Conservation (phyloP, 2,329 filamentous ascomycete genomes). For the Apiospora sp. region DNA sequence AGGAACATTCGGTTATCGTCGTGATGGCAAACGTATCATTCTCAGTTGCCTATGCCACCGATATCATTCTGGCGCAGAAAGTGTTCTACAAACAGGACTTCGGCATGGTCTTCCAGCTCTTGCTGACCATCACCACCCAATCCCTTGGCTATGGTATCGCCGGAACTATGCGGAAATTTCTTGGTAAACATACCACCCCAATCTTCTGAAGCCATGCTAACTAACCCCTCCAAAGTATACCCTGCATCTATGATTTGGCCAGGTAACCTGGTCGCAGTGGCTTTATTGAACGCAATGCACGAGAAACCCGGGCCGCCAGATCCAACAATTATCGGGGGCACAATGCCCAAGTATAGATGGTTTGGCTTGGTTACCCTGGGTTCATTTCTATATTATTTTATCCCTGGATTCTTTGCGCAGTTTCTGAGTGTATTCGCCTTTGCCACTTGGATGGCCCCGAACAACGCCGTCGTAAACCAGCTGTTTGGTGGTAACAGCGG, state of each 20-base stretch:
- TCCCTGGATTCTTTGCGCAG: conserved; percentile 73
- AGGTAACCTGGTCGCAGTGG: conserved; percentile 69
- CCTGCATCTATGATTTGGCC: conserved; percentile 81
- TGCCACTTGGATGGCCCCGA: conserved; percentile 74
- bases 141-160: conserved; percentile 75
- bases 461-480: conserved; percentile 74
- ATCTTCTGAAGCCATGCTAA: background rate
- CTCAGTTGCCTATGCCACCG: conserved; percentile 74
- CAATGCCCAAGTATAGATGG: conserved; percentile 70
- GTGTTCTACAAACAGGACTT: conserved; percentile 77
- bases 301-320: conserved; percentile 61
- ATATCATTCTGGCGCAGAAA: conserved; percentile 75
- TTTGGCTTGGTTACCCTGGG: conserved; percentile 65
- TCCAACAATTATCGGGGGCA: conserved; percentile 66
- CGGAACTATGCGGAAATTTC: conserved; percentile 70
- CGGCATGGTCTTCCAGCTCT: conserved; percentile 70
- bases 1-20: conserved; percentile 73
- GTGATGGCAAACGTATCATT: conserved; percentile 78
- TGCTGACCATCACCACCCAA: conserved; percentile 73
- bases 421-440: conserved; percentile 76
- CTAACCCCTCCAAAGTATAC: conserved; percentile 53
- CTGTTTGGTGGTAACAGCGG: conserved; percentile 75
- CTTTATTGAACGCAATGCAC: conserved; percentile 77
- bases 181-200: conserved; percentile 50
- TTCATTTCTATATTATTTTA: conserved; percentile 73